Percentiles rank a stretch among this genome's conserved stretches.
phyloP scores from a whole-genome alignment of 495 filamentous ascomycete genomes.

The Rostrohypoxylon terebratum region DNA sequence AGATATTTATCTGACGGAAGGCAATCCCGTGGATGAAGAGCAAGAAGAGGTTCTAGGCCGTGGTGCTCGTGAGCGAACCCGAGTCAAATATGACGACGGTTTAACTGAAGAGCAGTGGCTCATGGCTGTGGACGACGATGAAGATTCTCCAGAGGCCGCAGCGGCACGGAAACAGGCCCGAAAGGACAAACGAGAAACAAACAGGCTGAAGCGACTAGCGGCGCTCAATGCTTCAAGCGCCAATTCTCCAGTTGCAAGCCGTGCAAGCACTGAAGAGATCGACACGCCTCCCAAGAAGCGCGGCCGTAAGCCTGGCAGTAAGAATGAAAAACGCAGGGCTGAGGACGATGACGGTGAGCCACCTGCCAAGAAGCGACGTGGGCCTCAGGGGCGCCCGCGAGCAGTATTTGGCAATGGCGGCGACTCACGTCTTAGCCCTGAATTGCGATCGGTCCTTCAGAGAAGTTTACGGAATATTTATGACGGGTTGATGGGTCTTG shows the following conservation, averaged over 20 bases:
- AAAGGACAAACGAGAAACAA: slow-evolving; percentile 79
- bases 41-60: slow-evolving; percentile 82
- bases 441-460: slow-evolving; percentile 74
- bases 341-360: slow-evolving; percentile 83
- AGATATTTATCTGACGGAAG: slow-evolving; percentile 90
- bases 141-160: slow-evolving; percentile 92
- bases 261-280: slow-evolving; percentile 80
- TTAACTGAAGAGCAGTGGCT: slow-evolving; percentile 98
- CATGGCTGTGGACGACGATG: slow-evolving; percentile 92
- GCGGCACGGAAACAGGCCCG: slow-evolving; percentile 89
- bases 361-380: slow-evolving; percentile 80
- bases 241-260: slow-evolving; percentile 79
- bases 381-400: slow-evolving; percentile 75
- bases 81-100: slow-evolving; percentile 95
- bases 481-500: slow-evolving; percentile 82
- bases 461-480: slow-evolving; percentile 78
- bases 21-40: slow-evolving; percentile 81
- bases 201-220: slow-evolving; percentile 71
- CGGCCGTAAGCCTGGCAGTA: slow-evolving; percentile 78
- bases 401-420: slow-evolving; percentile 49
- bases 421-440: slow-evolving; percentile 52
- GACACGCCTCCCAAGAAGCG: slow-evolving; percentile 74
- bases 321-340: slow-evolving; percentile 85
- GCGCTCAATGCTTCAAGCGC: slow-evolving; percentile 63
- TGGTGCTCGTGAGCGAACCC: slow-evolving; percentile 91